Evolutionary conservation across 805 yeast species (phyloP), one percentile per base, ranked within the genome.

Genomic region (Middelhovenomyces tepae): DNA sequence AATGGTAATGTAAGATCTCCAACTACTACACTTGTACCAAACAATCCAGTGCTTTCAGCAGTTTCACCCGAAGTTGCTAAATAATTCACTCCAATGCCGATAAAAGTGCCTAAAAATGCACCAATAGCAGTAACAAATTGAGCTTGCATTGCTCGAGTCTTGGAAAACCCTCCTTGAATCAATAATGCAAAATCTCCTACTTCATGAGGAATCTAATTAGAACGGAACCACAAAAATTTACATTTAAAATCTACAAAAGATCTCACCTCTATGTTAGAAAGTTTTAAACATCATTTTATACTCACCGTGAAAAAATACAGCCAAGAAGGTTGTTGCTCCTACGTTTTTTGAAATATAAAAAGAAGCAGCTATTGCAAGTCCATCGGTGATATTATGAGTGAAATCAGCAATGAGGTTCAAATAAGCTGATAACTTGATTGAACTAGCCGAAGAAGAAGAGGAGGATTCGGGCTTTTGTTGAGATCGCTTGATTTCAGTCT

Each of bases 141-240:
- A 0, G 82, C 73, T 34, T 64, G 65, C 66, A 78, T 64, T 2
- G 84, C 85, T 41, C 73, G 73, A 54, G 71, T 56, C 54, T 74
- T 74, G 14, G 81, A 63, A 43, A 75, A 70, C 0, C 89, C 89
- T 15, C 78, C 77, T 46, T 75, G 74, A 40, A 77, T 68, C 39
- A 81, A 59, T 16, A 81, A 59, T 0, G 86, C 87, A 56, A 76
- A 81, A 49, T 81, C 91, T 30, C 89, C 87, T 40, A 81, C 69
- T 49, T 79, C 85, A 51, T 81, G 91, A 4, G 91, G 91, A 31
- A 80, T 70, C 51, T 81, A n/a, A n/a, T n/a, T n/a, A n/a, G n/a
- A n/a, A n/a, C n/a, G n/a, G n/a, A n/a, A n/a, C n/a, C n/a, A n/a
- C n/a, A n/a, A n/a, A n/a, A n/a, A n/a, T n/a, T n/a, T n/a, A n/a